These are phyloP conservation scores for Fraxinus sp. DNA, from an alignment of 305 asterid species.

Conservation along the genomic window DNA sequence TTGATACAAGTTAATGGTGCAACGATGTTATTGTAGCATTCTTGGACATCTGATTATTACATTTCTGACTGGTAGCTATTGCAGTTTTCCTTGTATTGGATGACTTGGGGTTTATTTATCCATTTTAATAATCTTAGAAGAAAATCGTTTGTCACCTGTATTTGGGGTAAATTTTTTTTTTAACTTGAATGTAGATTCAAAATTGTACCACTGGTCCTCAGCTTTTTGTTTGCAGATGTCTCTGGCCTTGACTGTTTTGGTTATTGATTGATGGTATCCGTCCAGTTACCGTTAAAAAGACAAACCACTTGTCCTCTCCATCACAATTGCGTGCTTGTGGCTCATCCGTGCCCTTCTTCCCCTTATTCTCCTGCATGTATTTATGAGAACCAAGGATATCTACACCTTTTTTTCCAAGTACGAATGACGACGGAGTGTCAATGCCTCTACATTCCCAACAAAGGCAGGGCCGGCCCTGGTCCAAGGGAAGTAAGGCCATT, in stretches of 20 bases:
- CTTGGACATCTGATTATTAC: neutral
- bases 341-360: neutral
- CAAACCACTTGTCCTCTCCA: neutral
- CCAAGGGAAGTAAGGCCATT: too few relatives aligned
- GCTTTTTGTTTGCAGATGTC: neutral
- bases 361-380: too few relatives aligned
- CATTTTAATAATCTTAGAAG: neutral
- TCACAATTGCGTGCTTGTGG: neutral
- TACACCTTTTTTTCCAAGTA: too few relatives aligned
- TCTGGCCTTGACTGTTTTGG: neutral
- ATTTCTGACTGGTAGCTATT: neutral
- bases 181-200: neutral
- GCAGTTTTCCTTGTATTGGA: neutral
- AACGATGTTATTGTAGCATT: neutral
- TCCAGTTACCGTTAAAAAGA: too few relatives aligned
- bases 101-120: neutral
- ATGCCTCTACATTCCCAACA: too few relatives aligned
- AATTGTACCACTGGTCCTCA: neutral
- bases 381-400: too few relatives aligned
- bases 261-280: neutral
- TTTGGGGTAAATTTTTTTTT: neutral
- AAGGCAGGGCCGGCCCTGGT: too few relatives aligned
- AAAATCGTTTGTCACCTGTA: neutral
- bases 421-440: too few relatives aligned
- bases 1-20: neutral